A percentile compares a stretch with the other conserved stretches of the same genome.
phyloP scores from a whole-genome alignment of 371 early-diverging fungal genomes.

The Saksenaea oblongispora region DNA sequence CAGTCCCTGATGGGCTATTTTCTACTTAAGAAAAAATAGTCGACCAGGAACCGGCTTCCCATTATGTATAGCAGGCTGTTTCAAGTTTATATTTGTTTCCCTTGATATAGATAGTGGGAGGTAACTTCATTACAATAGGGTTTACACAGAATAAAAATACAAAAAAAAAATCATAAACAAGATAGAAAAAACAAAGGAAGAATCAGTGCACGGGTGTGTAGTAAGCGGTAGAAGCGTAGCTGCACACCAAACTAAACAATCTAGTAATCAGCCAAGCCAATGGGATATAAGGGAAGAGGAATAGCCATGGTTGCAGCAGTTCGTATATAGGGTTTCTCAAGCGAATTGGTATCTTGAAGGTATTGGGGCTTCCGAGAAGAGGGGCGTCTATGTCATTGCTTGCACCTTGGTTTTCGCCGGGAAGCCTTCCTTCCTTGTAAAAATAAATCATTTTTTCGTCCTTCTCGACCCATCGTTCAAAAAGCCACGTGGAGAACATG shows the following conservation, averaged over 20 bases:
- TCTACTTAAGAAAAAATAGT: too few relatives aligned
- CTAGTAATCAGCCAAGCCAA: background rate
- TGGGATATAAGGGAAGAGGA: conserved; percentile 8
- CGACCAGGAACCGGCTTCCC: too few relatives aligned
- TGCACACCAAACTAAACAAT: background rate
- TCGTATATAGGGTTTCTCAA: conserved; percentile 1
- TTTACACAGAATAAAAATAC: background rate
- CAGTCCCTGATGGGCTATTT: too few relatives aligned
- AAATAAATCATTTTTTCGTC: conserved; percentile 76
- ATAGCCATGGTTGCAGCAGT: conserved; percentile 1
- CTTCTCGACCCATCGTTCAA: conserved; percentile 76
- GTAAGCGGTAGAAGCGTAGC: background rate
- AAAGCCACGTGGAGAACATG: conserved; percentile 74
- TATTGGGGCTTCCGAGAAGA: background rate
- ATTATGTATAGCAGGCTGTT: too few relatives aligned
- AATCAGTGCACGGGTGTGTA: background rate
- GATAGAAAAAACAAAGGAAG: background rate
- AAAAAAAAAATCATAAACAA: background rate
- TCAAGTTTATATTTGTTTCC: background rate
- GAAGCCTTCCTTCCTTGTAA: conserved; percentile 72
- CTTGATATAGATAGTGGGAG: background rate
- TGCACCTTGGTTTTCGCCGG: conserved; percentile 18
- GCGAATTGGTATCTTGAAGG: conserved; percentile 1
- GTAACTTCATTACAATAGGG: background rate
- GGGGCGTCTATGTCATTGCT: background rate